Evolutionary conservation across 2,329 filamentous ascomycete genomes (phyloP).

Genomic region (Aspergillus pseudoviridinutans): DNA sequence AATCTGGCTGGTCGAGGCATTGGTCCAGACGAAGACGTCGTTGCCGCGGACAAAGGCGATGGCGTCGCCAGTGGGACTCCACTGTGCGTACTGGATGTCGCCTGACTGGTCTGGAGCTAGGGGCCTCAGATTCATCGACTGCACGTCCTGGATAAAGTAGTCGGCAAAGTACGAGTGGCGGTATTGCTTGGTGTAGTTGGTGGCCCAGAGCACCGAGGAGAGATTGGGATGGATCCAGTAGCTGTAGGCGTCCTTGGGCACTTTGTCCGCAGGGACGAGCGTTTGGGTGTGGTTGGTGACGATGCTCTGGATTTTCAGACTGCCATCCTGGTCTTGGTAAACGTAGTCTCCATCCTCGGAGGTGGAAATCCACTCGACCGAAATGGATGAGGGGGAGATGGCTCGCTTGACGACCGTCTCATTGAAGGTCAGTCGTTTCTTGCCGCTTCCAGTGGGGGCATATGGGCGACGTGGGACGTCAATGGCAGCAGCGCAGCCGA

Average conservation of each 20-base stretch:
- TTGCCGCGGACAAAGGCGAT: slow-evolving; percentile 66
- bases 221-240: slow-evolving; percentile 62
- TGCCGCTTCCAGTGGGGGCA: slow-evolving; percentile 54
- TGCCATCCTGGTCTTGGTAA: slow-evolving; percentile 47
- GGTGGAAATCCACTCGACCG: slow-evolving; percentile 55
- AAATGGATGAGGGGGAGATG: slow-evolving; percentile 46
- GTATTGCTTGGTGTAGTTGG: slow-evolving; percentile 66
- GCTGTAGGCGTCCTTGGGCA: slow-evolving; percentile 53
- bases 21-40: slow-evolving; percentile 58
- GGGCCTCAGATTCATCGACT: slow-evolving; percentile 45
- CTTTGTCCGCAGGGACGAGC: slow-evolving; percentile 55
- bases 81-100: slow-evolving; percentile 64
- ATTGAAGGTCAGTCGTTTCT: slow-evolving; percentile 57
- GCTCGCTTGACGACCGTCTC: slow-evolving; percentile 50
- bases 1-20: slow-evolving; percentile 58
- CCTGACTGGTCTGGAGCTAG: slow-evolving; percentile 58
- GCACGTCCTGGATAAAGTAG: slow-evolving; percentile 61
- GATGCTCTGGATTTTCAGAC: slow-evolving; percentile 60
- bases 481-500: slow-evolving; percentile 29
- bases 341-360: slow-evolving; percentile 62
- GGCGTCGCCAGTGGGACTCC: slow-evolving; percentile 55
- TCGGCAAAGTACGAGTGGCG: slow-evolving; percentile 65
- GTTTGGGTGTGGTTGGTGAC: slow-evolving; percentile 54
- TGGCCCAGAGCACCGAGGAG: slow-evolving; percentile 57
- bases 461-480: slow-evolving; percentile 52